Evolutionary conservation across 2,329 filamentous ascomycete genomes (phyloP).

Genomic region (Leptographium flavum): DNA sequence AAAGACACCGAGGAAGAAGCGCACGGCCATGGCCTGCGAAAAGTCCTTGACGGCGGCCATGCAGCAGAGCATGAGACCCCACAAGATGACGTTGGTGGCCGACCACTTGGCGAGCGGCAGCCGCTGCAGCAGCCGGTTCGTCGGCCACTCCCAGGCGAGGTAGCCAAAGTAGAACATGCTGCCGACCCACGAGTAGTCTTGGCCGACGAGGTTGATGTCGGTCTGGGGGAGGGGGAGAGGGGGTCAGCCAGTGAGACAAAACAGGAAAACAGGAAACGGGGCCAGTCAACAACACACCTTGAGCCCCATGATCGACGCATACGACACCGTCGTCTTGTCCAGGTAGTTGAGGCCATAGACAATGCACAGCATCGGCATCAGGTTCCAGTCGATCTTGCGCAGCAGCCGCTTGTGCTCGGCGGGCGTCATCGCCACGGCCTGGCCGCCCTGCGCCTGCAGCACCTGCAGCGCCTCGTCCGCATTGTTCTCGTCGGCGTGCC

Average conservation of each 20-base stretch:
- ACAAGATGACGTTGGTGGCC: constrained; percentile 47
- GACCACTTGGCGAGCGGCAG: constrained; percentile 54
- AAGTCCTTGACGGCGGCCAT: constrained; percentile 50
- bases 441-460: constrained; percentile 19
- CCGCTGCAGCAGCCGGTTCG: constrained; percentile 47
- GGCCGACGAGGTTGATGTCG: constrained; percentile 26
- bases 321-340: constrained; percentile 28
- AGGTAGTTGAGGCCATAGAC: constrained; percentile 45
- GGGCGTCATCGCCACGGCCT: constrained; percentile 21
- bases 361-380: constrained; percentile 38
- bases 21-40: constrained; percentile 45
- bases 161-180: constrained; percentile 35
- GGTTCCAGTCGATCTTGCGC: constrained; percentile 29
- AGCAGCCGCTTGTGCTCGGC: constrained; percentile 25
- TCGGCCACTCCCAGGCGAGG: constrained; percentile 49
- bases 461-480: constrained; percentile 29
- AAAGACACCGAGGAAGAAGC: constrained; percentile 54
- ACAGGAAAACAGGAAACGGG: not conserved
- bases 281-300: constrained; percentile 14
- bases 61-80: constrained; percentile 42
- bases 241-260: not conserved
- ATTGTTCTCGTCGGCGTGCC: constrained; percentile 23
- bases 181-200: constrained; percentile 35
- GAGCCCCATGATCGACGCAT: constrained; percentile 39
- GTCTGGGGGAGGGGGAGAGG: constrained; percentile 8